Percentiles rank a stretch among this genome's conserved stretches.
phyloP scores from a whole-genome alignment of 352 stramenopile genomes.

The Phytophthora chlamydospora region DNA sequence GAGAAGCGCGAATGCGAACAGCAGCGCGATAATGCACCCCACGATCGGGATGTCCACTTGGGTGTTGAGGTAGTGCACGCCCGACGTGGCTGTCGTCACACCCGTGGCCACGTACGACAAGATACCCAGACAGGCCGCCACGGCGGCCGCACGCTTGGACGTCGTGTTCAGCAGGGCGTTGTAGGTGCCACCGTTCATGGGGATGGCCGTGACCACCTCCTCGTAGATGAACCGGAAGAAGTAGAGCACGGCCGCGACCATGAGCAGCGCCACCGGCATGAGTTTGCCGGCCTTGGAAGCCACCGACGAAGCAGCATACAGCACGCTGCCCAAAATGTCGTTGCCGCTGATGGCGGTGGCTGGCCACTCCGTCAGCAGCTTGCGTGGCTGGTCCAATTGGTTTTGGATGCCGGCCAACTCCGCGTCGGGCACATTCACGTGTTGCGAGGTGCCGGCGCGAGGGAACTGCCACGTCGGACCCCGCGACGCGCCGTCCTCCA shows the following conservation, averaged over 20 bases:
- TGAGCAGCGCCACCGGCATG: conserved; percentile 70
- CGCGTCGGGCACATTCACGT: conserved; percentile 30
- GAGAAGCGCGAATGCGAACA: conserved; percentile 85
- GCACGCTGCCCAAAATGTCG: conserved; percentile 85
- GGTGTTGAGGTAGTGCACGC: conserved; percentile 76
- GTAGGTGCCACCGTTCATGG: conserved; percentile 89
- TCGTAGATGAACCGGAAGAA: conserved; percentile 84
- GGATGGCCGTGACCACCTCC: conserved; percentile 86
- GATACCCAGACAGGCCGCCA: conserved; percentile 80
- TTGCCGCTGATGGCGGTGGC: conserved; percentile 90
- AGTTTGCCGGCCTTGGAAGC: conserved; percentile 68
- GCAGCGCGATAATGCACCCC: conserved; percentile 42
- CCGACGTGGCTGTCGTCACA: conserved; percentile 61
- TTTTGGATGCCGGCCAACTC: conserved; percentile 39
- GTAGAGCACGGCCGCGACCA: conserved; percentile 68
- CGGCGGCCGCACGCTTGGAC: conserved; percentile 77
- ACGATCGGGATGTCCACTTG: conserved; percentile 58
- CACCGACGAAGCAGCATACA: conserved; percentile 59
- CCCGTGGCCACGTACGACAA: conserved; percentile 92
- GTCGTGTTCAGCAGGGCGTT: conserved; percentile 91
- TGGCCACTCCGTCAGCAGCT: conserved; percentile 63
- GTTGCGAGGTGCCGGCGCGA: conserved; percentile 32
- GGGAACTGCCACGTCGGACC: conserved; percentile 44
- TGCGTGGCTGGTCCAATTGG: conserved; percentile 24
- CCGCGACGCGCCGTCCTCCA: conserved; percentile 26